These are phyloP conservation scores for Termitomyces sp. DNA, from an alignment of 768 basidiomycete genomes.

Conservation along the genomic window DNA sequence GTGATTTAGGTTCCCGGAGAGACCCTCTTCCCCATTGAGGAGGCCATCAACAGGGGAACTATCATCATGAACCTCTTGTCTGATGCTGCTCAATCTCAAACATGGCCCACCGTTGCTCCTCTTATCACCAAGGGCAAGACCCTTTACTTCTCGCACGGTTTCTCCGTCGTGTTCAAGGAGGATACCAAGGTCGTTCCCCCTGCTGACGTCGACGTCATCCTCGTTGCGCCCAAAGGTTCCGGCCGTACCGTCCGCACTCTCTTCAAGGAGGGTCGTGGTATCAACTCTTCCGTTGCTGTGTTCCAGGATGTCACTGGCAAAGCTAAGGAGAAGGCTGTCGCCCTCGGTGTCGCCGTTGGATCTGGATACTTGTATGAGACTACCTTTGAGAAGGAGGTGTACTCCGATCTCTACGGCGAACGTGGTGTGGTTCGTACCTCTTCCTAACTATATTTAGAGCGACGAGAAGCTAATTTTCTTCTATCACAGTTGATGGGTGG, in stretches of 20 bases:
- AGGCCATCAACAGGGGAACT: conserved; percentile 92
- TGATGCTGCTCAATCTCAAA: conserved; percentile 97
- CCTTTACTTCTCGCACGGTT: conserved; percentile 99
- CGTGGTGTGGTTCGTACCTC: conserved; percentile 87
- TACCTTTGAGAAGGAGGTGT: conserved; percentile 99
- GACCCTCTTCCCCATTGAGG: conserved; percentile 97
- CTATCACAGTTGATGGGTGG: conserved; percentile 84
- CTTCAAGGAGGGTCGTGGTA: conserved; percentile 99
- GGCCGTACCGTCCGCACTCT: conserved; percentile 98
- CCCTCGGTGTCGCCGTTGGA: conserved; percentile 91
- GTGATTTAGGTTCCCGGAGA: conserved; percentile 82
- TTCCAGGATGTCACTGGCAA: conserved; percentile 98
- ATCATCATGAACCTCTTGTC: conserved; percentile 99
- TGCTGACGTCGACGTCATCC: conserved; percentile 94
- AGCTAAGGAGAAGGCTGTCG: conserved; percentile 95
- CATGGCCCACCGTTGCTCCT: conserved; percentile 86
- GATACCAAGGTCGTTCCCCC: conserved; percentile 95
- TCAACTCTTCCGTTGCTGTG: conserved; percentile 93
- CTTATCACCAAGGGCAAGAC: conserved; percentile 99
- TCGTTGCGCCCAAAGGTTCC: conserved; percentile 98
- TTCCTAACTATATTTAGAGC: neutral
- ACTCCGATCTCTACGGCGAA: conserved; percentile 98
- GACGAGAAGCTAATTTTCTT: conserved; percentile 13
- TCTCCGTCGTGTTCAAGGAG: conserved; percentile 98
- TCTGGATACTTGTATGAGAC: conserved; percentile 99